phyloP scores from a whole-genome alignment of 176 grass and related monocot genomes.

The Lolium perenne region DNA sequence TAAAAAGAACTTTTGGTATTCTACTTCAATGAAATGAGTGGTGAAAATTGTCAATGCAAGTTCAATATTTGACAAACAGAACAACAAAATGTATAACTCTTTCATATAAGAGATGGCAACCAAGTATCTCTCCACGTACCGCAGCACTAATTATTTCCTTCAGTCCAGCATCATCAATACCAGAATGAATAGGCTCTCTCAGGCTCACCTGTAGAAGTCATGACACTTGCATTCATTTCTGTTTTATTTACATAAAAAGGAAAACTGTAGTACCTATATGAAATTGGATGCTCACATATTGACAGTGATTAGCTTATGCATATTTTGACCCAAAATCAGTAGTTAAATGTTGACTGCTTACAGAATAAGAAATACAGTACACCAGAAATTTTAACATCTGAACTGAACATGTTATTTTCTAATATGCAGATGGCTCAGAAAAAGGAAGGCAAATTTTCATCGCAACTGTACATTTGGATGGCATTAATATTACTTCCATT shows the following conservation, averaged over 20 bases:
- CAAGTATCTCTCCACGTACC: constrained; percentile 56
- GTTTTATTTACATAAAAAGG: constrained; percentile 1
- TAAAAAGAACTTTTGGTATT: neutral
- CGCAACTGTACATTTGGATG: neutral
- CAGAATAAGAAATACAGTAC: neutral
- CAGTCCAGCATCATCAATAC: constrained; percentile 68
- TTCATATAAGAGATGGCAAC: constrained; percentile 27
- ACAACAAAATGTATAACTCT: neutral
- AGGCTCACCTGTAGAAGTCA: constrained; percentile 82
- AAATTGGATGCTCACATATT: neutral
- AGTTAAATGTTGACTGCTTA: neutral
- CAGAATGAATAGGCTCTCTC: constrained; percentile 81
- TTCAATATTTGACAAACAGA: constrained; percentile 1
- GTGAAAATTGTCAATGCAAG: neutral
- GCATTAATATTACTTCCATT: neutral
- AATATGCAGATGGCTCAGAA: constrained; percentile 10
- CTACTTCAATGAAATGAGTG: neutral
- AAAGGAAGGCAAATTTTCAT: constrained; percentile 4
- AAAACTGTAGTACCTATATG: constrained; percentile 10
- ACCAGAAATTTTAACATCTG: neutral
- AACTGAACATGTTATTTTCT: constrained; percentile 24
- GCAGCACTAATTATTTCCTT: constrained; percentile 88
- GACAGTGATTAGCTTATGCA: neutral
- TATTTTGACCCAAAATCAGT: neutral
- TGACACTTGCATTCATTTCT: constrained; percentile 24